phyloP scores from a whole-genome alignment of 106 monocot species.

The Platanthera guangdongensis region DNA sequence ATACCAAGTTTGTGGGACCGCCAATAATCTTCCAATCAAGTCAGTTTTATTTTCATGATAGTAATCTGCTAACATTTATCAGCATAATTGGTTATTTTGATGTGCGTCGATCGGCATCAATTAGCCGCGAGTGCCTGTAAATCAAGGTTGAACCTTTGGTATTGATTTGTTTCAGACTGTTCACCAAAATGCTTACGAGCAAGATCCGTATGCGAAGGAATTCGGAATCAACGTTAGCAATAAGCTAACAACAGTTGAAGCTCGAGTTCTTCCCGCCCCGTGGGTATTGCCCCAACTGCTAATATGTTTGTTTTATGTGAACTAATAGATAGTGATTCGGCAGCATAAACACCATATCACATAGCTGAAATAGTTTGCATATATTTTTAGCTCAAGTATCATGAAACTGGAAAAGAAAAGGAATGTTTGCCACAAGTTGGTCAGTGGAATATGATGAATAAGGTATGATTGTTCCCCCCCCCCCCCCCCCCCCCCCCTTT shows the following conservation, averaged over 20 bases:
- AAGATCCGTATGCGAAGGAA: conserved; percentile 83
- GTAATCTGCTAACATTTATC: background rate
- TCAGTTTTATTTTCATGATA: background rate
- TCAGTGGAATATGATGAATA: conserved; percentile 97
- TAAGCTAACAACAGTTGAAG: conserved; percentile 70
- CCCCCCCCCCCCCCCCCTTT: background rate
- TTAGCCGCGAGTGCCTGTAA: background rate
- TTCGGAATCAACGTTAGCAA: conserved; percentile 75
- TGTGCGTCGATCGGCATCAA: background rate
- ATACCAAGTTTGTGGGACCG: background rate
- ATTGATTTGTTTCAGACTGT: conserved; percentile 44
- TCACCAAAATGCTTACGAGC: conserved; percentile 63
- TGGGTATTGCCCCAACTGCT: conserved; percentile 44
- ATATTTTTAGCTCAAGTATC: conserved; percentile 59
- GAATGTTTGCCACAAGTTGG: conserved; percentile 88
- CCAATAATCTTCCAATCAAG: too few relatives aligned
- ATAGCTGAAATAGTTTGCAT: conserved; percentile 2
- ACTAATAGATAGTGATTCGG: background rate
- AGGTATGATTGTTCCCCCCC: conserved; percentile 30
- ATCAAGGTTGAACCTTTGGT: background rate
- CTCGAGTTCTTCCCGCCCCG: conserved; percentile 88
- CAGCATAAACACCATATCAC: background rate
- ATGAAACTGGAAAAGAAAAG: conserved; percentile 83
- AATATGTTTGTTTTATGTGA: background rate
- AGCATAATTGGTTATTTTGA: background rate